Evolutionary conservation across 2,329 filamentous ascomycete species (phyloP).

Genomic region (Diaporthe sp.): DNA sequence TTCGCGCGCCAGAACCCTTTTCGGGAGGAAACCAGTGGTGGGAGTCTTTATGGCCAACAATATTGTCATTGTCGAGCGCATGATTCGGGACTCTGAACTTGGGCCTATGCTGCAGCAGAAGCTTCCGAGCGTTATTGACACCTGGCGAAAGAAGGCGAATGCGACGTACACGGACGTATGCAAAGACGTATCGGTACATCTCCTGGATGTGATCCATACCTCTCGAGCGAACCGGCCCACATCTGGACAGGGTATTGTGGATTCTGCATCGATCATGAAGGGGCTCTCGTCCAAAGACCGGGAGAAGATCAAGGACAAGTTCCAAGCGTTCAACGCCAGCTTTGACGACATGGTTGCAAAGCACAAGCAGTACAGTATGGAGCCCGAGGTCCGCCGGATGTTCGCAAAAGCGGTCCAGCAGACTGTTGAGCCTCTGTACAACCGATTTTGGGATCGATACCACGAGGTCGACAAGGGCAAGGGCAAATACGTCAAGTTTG

Average conservation of each 20-base stretch:
- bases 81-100: constrained; percentile 86
- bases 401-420: constrained; percentile 88
- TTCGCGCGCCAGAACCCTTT: constrained; percentile 77
- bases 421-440: constrained; percentile 94
- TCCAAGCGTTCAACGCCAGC: constrained; percentile 87
- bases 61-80: constrained; percentile 85
- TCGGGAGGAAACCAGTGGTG: constrained; percentile 83
- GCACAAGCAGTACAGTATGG: constrained; percentile 90
- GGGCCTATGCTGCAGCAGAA: constrained; percentile 77
- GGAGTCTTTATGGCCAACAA: constrained; percentile 95
- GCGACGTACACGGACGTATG: constrained; percentile 87
- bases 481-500: constrained; percentile 98
- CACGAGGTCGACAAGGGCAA: constrained; percentile 98
- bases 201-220: constrained; percentile 94
- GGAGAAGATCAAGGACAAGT: constrained; percentile 97
- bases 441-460: constrained; percentile 96
- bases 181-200: constrained; percentile 86
- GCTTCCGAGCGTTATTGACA: constrained; percentile 75
- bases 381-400: constrained; percentile 86
- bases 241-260: constrained; percentile 77
- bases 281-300: constrained; percentile 90
- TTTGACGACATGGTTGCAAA: constrained; percentile 91
- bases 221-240: constrained; percentile 79
- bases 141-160: constrained; percentile 89
- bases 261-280: constrained; percentile 88